Conservation (phyloP, 345 rosid genomes). For the Noccaea bulbosa region DNA sequence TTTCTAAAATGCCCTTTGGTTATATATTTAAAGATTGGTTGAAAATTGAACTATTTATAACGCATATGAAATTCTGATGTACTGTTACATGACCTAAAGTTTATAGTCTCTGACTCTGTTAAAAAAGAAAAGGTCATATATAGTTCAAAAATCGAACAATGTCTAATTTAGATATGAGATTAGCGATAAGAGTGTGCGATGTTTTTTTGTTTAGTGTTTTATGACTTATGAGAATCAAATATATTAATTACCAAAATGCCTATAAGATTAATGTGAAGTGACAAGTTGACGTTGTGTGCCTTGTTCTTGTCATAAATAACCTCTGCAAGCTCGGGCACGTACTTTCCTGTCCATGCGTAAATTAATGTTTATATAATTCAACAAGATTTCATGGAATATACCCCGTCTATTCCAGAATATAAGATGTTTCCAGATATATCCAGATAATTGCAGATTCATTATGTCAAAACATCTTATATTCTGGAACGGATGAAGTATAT, state of each 20-base stretch:
- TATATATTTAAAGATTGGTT: slow-evolving; percentile 37
- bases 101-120: too few relatives aligned
- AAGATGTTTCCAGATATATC: too few relatives aligned
- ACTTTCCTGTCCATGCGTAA: slow-evolving; percentile 58
- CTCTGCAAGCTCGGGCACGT: slow-evolving; percentile 82
- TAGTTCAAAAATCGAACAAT: neutral
- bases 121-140: too few relatives aligned
- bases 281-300: slow-evolving; percentile 47
- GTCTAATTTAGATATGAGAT: neutral
- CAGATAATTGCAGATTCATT: too few relatives aligned
- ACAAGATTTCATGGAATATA: neutral
- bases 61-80: too few relatives aligned
- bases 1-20: slow-evolving; percentile 58
- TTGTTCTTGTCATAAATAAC: slow-evolving; percentile 67
- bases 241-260: slow-evolving; percentile 82
- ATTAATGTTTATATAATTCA: neutral
- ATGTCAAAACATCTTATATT: too few relatives aligned
- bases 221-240: neutral
- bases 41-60: neutral
- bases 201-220: neutral
- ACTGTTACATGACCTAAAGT: too few relatives aligned
- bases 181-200: neutral
- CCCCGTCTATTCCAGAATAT: too few relatives aligned
- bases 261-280: slow-evolving; percentile 57
- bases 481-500: too few relatives aligned